Base-by-base conservation (phyloP, 352 stramenopile genomes). In the Blastocystis sp. region DNA sequence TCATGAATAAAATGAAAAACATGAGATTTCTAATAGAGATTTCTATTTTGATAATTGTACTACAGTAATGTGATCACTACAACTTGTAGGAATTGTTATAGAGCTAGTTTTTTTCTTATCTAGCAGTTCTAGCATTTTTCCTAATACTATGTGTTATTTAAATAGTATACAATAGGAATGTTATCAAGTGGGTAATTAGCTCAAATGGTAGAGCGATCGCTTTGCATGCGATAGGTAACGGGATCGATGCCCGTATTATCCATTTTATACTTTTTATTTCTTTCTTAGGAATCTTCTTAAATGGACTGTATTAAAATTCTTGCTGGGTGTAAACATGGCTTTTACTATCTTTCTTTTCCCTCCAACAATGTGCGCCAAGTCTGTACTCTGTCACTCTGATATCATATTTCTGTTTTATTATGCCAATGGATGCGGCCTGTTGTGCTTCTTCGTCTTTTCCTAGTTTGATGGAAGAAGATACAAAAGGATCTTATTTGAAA, bases 211-310 rank as follows among this genome's bases (percentile, higher is more conserved):
- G n/a, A n/a, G n/a, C n/a, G n/a, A n/a, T n/a, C n/a, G n/a, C n/a
- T n/a, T n/a, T n/a, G n/a, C n/a, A n/a, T n/a, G n/a, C n/a, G n/a
- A n/a, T n/a, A n/a, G n/a, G n/a, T n/a, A n/a, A n/a, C n/a, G n/a
- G n/a, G n/a, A n/a, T n/a, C n/a, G n/a, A n/a, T n/a, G n/a, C 75
- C 75, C 75, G 16, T 42, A 58, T 86, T 59, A 86, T 86, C 75
- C 75, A 86, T 75, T 85, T 85, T 86, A 35, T 58, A 46, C 43
- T 78, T 35, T 67, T 43, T 29, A 74, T 19, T 83, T 78, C 24
- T 83, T 69, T 83, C 12, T 24, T 24, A 35, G 27, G 24, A 16
- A 27, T 12, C 0, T 78, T 52, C 12, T 56, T 42, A 42, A 1
- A n/a, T 42, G 24, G 14, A 42, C 21, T 11, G 16, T 29, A 75